Percentiles rank a stretch among this genome's conserved stretches.
Conservation (phyloP, 2,329 filamentous ascomycete genomes). For the Keithomyces neogunnii region DNA sequence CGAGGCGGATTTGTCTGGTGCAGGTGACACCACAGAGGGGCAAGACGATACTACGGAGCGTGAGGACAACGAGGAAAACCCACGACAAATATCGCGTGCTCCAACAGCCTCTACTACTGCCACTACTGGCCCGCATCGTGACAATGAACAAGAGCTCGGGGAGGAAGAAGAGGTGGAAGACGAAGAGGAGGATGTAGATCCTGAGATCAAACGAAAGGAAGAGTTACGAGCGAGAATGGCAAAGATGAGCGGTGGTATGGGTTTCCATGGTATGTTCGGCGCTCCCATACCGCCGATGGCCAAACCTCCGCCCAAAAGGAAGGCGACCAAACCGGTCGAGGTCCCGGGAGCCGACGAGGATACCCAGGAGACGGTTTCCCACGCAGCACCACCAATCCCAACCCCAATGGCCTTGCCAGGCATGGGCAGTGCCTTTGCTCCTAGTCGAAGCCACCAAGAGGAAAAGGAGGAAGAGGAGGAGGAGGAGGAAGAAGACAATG, state of each 20-base stretch:
- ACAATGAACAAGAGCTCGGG: conserved; percentile 54
- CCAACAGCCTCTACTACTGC: conserved; percentile 23
- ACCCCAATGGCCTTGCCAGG: conserved; percentile 62
- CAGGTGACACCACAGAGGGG: conserved; percentile 55
- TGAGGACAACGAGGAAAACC: conserved; percentile 63
- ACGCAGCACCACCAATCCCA: conserved; percentile 46
- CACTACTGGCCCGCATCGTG: conserved; percentile 5
- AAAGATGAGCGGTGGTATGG: conserved; percentile 97
- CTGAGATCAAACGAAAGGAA: conserved; percentile 75
- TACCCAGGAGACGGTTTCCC: conserved; percentile 32
- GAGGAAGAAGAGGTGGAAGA: conserved; percentile 40
- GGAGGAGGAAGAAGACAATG: conserved; percentile 9
- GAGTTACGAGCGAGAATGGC: conserved; percentile 93
- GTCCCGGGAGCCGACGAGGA: conserved; percentile 29
- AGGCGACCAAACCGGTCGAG: conserved; percentile 33
- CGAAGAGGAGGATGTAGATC: conserved; percentile 61
- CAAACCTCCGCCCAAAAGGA: conserved; percentile 39
- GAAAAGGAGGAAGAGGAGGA: conserved; percentile 20
- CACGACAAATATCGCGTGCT: conserved; percentile 26
- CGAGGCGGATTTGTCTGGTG: conserved; percentile 57
- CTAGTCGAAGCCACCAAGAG: conserved; percentile 27
- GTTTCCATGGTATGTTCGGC: conserved; percentile 91
- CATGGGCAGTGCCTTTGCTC: conserved; percentile 51
- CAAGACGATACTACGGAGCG: conserved; percentile 56
- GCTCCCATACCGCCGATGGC: conserved; percentile 57